phyloP scores from a whole-genome alignment of 805 yeast species.

The Pichia insulana region DNA sequence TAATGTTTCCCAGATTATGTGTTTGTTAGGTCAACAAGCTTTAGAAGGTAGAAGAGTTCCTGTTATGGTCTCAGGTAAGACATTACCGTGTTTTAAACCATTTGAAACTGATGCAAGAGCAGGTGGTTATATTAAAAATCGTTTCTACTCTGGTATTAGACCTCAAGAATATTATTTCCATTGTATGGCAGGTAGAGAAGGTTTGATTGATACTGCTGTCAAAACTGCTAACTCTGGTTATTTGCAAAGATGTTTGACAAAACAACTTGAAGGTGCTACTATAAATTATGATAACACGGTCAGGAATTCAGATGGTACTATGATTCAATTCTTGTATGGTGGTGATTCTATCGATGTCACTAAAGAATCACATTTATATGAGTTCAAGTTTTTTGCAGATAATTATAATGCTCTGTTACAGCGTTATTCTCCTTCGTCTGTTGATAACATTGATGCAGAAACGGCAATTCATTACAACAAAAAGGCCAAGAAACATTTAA shows the following conservation, averaged over 20 bases:
- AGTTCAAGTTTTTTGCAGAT: constrained; percentile 87
- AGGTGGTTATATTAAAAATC: constrained; percentile 95
- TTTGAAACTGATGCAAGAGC: constrained; percentile 96
- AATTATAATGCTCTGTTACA: constrained; percentile 80
- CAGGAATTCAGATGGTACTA: constrained; percentile 89
- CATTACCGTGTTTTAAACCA: constrained; percentile 92
- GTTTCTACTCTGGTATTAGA: constrained; percentile 94
- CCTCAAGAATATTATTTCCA: constrained; percentile 99
- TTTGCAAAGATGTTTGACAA: constrained; percentile 95
- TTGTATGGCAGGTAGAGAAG: constrained; percentile 99
- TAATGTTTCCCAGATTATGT: constrained; percentile 98
- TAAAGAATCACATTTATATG: constrained; percentile 87
- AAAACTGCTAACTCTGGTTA: constrained; percentile 98
- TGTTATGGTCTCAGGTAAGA: constrained; percentile 96
- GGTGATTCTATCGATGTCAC: constrained; percentile 95
- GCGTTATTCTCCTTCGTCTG: constrained; percentile 77
- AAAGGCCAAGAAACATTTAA: constrained; percentile 65
- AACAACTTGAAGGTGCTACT: constrained; percentile 95
- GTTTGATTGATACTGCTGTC: constrained; percentile 98
- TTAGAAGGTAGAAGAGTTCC: constrained; percentile 99
- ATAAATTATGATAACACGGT: constrained; percentile 91
- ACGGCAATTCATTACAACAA: constrained; percentile 73
- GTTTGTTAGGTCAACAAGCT: constrained; percentile 97
- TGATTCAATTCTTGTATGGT: constrained; percentile 93
- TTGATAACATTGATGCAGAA: constrained; percentile 74